These are phyloP conservation scores for Ophiostoma sp. DNA, from an alignment of 2,329 filamentous ascomycete genomes.

Conservation along the genomic window DNA sequence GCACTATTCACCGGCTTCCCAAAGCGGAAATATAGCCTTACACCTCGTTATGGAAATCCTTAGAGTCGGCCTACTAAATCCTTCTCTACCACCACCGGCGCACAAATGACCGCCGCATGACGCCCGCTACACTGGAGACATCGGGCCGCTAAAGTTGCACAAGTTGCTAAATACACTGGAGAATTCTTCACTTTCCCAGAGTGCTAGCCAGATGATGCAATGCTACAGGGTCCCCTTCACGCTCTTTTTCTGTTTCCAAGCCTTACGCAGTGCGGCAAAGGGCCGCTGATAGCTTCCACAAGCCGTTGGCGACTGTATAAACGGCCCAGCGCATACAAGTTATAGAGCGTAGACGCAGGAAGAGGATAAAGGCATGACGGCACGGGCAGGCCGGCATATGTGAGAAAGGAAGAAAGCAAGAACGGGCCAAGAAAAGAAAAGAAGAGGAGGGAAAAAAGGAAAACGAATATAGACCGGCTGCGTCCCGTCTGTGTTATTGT, in stretches of 20 bases:
- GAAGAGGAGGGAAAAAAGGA: not conserved
- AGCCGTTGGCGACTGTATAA: not conserved
- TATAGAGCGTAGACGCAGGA: not conserved
- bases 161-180: not conserved
- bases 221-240: not conserved
- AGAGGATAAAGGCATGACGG: slow-evolving; percentile 8
- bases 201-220: slow-evolving; percentile 7
- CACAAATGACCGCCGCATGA: slow-evolving; percentile 9
- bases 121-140: not conserved
- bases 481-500: not conserved
- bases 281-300: slow-evolving; percentile 2
- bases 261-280: not conserved
- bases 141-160: not conserved
- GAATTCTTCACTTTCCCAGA: not conserved
- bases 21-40: not conserved
- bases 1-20: not conserved
- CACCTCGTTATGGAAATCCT: not conserved
- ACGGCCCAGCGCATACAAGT: not conserved
- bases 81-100: slow-evolving; percentile 3
- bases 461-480: not conserved
- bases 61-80: not conserved
- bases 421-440: not conserved
- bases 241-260: not conserved
- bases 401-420: not conserved
- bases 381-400: not conserved